Conservation (phyloP, 768 basidiomycete species). For the Podaxis sp. region DNA sequence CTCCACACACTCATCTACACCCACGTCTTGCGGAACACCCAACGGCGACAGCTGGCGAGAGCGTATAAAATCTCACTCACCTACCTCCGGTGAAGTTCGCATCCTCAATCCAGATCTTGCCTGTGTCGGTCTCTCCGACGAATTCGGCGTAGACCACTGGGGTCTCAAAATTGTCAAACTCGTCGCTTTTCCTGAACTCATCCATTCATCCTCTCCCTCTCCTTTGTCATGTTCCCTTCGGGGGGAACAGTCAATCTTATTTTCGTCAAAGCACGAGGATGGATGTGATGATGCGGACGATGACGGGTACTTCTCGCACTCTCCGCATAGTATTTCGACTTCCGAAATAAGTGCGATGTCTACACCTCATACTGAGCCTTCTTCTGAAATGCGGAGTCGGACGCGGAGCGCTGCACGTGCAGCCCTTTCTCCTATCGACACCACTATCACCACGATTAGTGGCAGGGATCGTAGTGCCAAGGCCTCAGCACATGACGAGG, state of each 20-base stretch:
- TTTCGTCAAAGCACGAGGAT: neutral
- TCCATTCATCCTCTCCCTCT: conserved; percentile 33
- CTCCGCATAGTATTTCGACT: conserved; percentile 41
- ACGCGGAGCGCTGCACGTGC: neutral
- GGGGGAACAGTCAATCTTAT: conserved; percentile 1
- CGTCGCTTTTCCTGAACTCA: conserved; percentile 74
- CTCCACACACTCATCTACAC: neutral
- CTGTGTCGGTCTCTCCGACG: conserved; percentile 74
- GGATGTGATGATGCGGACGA: conserved; percentile 36
- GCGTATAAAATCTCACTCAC: conserved; percentile 48
- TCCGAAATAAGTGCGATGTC: conserved; percentile 37
- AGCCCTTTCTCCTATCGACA: conserved; percentile 7
- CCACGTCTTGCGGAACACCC: neutral
- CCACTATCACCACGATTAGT: neutral
- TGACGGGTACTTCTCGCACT: conserved; percentile 64
- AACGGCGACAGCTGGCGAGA: conserved; percentile 16
- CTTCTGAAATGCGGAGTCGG: conserved; percentile 14
- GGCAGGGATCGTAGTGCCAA: neutral
- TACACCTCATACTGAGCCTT: conserved; percentile 43
- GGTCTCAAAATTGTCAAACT: conserved; percentile 76
- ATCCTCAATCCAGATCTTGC: conserved; percentile 70
- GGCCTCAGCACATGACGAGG: neutral
- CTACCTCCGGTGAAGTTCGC: conserved; percentile 56
- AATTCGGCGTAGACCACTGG: conserved; percentile 66
- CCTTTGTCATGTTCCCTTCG: conserved; percentile 14